Base-by-base conservation (phyloP, 768 basidiomycete genomes). In the Lactarius sanguifluus region DNA sequence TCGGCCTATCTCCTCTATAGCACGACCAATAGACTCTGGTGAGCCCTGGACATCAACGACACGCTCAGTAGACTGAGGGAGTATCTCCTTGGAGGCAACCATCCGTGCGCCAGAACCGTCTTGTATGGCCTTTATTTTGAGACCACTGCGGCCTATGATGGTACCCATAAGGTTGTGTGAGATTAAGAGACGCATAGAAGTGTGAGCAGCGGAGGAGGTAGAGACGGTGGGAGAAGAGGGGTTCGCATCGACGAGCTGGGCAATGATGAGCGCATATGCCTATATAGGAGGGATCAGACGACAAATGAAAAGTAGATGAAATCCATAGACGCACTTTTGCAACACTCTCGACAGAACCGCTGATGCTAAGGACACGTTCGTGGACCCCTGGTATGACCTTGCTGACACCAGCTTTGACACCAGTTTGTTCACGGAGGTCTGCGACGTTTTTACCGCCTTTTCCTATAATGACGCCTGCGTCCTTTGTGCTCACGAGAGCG, bases 151-250 rank as follows among this genome's bases (percentile, higher is more conserved):
- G 72, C 97, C 97, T 73, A 98, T 98, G 81, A 99, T 91, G 67
- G 94, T 95, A 61, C 97, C 97, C 97, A 99, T 99, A 71, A 99
- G 84, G 79, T 98, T 96, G 82, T 99, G 97, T 55, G 95, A 96
- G 81, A 99, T 95, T 74, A 99, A 85, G 71, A 99, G 94, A 67
- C 95, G 93, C 78, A 99, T 90, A 68, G 95, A 92, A 65, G 95
- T 95, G 78, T 91, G 88, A 60, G 85, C 79, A 59, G 76, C 69
- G 71, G 80, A 71, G 64, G 85, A 82, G 61, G 90, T 82, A 25
- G 91, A 81, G 63, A 92, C 83, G 69, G 86, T 79, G 50, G 87
- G 88, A 54, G 90, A 89, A 54, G 92, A 82, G 57, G 92, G 87
- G 73, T 85, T 87, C 47, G 93, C 87, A 68, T 90, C 80, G 72